phyloP scores from a whole-genome alignment of 2,329 filamentous ascomycete species.

The Thelonectria blattea region DNA sequence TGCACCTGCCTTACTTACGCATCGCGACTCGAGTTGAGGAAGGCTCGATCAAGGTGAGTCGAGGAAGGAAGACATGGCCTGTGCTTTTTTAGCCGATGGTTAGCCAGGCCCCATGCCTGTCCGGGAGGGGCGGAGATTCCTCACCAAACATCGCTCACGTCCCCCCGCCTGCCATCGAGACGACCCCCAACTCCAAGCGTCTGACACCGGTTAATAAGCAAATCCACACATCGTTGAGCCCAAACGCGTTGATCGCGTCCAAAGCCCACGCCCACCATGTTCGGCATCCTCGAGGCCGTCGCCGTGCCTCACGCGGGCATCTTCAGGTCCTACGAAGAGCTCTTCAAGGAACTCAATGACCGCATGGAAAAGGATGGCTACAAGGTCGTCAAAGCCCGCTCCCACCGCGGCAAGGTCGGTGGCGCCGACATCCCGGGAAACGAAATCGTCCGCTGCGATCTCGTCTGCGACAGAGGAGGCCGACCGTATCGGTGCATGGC shows the following conservation, averaged over 20 bases:
- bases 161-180: constrained; percentile 20
- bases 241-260: constrained; percentile 37
- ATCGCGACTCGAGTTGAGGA: too few species aligned
- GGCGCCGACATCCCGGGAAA: constrained; percentile 50
- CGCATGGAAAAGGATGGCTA: constrained; percentile 53
- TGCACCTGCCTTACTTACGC: too few species aligned
- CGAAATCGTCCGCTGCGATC: constrained; percentile 52
- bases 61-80: too few species aligned
- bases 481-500: constrained; percentile 52
- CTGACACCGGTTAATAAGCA: constrained; percentile 39
- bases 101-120: constrained; percentile 24
- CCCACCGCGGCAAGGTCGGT: constrained; percentile 49
- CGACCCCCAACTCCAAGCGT: constrained; percentile 29
- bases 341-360: constrained; percentile 48
- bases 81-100: constrained; percentile 24
- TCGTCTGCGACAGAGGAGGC: constrained; percentile 53
- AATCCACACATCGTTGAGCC: constrained; percentile 39
- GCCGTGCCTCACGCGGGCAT: constrained; percentile 45
- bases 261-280: constrained; percentile 43
- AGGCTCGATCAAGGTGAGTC: too few species aligned
- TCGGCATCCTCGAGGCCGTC: constrained; percentile 51
- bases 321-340: constrained; percentile 49
- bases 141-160: constrained; percentile 25
- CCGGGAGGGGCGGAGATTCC: constrained; percentile 25
- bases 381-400: constrained; percentile 53